Evolutionary conservation across 257 asterid genomes (phyloP).

Genomic region (Capsicum chinense): DNA sequence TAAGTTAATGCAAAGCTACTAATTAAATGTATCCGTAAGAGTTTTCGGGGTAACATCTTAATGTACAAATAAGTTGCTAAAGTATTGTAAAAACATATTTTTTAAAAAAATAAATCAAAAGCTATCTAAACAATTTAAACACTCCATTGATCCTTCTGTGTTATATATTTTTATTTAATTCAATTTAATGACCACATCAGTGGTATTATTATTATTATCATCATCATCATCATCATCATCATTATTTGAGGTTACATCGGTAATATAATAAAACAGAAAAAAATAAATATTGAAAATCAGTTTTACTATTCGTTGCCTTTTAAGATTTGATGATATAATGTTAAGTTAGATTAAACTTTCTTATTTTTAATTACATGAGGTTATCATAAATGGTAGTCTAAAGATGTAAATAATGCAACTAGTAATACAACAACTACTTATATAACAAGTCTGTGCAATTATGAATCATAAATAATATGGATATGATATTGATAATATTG

Average conservation of each 20-base stretch:
- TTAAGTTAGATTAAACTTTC: no score
- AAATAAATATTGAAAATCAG: not conserved
- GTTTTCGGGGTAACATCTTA: not conserved
- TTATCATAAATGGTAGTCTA: not conserved
- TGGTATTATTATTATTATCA: no score
- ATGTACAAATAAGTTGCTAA: not conserved
- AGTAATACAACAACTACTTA: not conserved
- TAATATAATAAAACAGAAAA: not conserved
- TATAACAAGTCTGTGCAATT: not conserved
- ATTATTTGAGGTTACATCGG: not conserved
- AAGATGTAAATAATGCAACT: not conserved
- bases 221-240: no score
- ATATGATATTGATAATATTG: not conserved
- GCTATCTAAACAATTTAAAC: not conserved
- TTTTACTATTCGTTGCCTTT: not conserved
- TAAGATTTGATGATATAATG: no score
- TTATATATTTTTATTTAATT: no score
- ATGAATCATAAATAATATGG: slow-evolving; percentile 1
- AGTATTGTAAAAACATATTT: not conserved
- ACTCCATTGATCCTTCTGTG: not conserved
- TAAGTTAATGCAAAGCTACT: not conserved
- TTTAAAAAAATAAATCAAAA: not conserved
- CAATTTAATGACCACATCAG: no score
- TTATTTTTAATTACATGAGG: not conserved
- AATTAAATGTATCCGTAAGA: not conserved